phyloP scores from a whole-genome alignment of 2,329 filamentous ascomycete species.

The Phaeosphaeriaceae sp. region DNA sequence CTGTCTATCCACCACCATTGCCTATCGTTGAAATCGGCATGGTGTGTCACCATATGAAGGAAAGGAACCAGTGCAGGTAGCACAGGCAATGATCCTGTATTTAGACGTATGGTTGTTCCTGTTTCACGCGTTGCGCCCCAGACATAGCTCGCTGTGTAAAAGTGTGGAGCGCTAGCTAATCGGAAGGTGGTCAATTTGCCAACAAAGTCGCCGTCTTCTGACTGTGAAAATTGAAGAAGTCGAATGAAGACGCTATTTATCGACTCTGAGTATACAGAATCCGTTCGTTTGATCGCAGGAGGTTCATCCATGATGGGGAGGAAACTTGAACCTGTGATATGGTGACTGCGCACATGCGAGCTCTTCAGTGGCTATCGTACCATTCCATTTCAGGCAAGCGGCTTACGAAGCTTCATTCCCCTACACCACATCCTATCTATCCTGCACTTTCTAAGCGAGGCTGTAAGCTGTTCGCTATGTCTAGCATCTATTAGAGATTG shows the following conservation, averaged over 20 bases:
- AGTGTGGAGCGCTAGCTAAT: constrained; percentile 33
- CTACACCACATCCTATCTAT: too few species aligned
- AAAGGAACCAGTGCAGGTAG: constrained; percentile 30
- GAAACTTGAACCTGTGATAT: not conserved
- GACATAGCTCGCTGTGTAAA: constrained; percentile 38
- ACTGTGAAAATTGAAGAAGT: constrained; percentile 26
- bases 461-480: too few species aligned
- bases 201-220: constrained; percentile 16
- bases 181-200: constrained; percentile 30
- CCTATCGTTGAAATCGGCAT: constrained; percentile 24
- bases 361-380: not conserved
- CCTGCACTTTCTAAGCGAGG: too few species aligned
- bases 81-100: constrained; percentile 23
- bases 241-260: constrained; percentile 27
- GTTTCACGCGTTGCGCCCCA: constrained; percentile 29
- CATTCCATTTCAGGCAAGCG: too few species aligned
- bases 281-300: constrained; percentile 1
- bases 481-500: not conserved
- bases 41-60: constrained; percentile 27
- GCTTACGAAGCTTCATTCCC: too few species aligned
- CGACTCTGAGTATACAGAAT: constrained; percentile 13
- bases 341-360: not conserved
- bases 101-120: constrained; percentile 13
- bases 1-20: constrained; percentile 45
- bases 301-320: constrained; percentile 6